These are phyloP conservation scores for Suillus fuscotomentosus DNA, from an alignment of 768 basidiomycete genomes.

Conservation along the genomic window DNA sequence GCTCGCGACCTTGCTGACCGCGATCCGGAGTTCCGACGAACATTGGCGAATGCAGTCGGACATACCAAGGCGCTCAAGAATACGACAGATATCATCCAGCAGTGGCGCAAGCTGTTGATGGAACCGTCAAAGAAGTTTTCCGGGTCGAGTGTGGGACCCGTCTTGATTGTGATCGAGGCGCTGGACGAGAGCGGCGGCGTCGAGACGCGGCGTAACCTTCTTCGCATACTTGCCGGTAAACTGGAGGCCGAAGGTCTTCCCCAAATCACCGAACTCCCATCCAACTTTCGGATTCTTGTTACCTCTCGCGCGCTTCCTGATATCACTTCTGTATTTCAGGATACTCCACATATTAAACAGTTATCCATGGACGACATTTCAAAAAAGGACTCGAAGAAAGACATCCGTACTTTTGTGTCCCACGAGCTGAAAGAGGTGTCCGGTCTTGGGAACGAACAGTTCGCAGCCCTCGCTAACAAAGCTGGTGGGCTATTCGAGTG, in stretches of 20 bases:
- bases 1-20: constrained; percentile 21
- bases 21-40: constrained; percentile 5
- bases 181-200: constrained; percentile 14
- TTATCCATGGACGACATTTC: constrained; percentile 1
- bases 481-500: constrained; percentile 9
- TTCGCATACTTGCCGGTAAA: constrained; percentile 15
- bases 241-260: not conserved
- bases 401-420: not conserved
- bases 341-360: not conserved
- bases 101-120: constrained; percentile 19
- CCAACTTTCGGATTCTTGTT: constrained; percentile 11
- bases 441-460: not conserved
- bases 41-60: not conserved
- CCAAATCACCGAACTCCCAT: not conserved
- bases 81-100: constrained; percentile 1
- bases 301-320: constrained; percentile 11
- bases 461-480: not conserved
- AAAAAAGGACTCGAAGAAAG: not conserved
- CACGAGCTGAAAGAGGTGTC: not conserved
- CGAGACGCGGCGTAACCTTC: constrained; percentile 17
- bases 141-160: constrained; percentile 12
- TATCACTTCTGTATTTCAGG: not conserved
- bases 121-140: constrained; percentile 5
- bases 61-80: not conserved
- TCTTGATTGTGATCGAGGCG: constrained; percentile 26